phyloP scores from a whole-genome alignment of 2,329 filamentous ascomycete genomes.

The Aspergillus sp. region DNA sequence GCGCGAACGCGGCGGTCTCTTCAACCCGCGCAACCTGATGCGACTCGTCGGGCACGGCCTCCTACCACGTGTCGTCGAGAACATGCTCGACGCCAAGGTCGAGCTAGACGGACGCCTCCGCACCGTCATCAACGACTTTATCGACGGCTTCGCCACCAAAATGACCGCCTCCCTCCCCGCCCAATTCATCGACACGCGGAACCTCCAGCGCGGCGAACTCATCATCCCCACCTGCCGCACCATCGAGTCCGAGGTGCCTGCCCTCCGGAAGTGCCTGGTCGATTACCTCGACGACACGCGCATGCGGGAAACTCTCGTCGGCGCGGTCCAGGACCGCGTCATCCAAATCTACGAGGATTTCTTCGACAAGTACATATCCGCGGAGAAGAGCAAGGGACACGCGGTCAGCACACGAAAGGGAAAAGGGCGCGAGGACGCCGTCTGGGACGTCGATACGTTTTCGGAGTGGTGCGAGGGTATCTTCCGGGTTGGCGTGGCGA shows the following conservation, averaged over 20 bases:
- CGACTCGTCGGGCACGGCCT: constrained; percentile 58
- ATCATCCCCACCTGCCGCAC: constrained; percentile 52
- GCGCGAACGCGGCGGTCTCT: constrained; percentile 63
- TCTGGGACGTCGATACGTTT: constrained; percentile 67
- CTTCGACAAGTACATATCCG: constrained; percentile 52
- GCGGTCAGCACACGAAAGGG: constrained; percentile 48
- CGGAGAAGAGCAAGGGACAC: constrained; percentile 40
- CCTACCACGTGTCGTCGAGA: constrained; percentile 65
- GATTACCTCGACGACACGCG: constrained; percentile 65
- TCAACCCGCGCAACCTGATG: constrained; percentile 64
- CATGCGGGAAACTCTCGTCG: constrained; percentile 65
- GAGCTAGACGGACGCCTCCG: constrained; percentile 64
- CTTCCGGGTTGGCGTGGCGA: constrained; percentile 54
- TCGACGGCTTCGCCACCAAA: constrained; percentile 55
- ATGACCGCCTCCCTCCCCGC: constrained; percentile 54
- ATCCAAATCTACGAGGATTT: constrained; percentile 64
- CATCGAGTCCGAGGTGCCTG: constrained; percentile 59
- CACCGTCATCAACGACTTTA: constrained; percentile 66
- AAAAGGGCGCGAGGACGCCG: constrained; percentile 61
- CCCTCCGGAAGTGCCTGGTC: constrained; percentile 56
- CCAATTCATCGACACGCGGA: constrained; percentile 39
- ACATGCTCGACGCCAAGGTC: constrained; percentile 70
- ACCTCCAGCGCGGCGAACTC: constrained; percentile 40
- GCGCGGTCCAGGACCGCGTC: constrained; percentile 64
- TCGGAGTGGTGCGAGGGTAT: constrained; percentile 60